Evolutionary conservation across 768 basidiomycete species (phyloP).

Genomic region (Suillus discolor): DNA sequence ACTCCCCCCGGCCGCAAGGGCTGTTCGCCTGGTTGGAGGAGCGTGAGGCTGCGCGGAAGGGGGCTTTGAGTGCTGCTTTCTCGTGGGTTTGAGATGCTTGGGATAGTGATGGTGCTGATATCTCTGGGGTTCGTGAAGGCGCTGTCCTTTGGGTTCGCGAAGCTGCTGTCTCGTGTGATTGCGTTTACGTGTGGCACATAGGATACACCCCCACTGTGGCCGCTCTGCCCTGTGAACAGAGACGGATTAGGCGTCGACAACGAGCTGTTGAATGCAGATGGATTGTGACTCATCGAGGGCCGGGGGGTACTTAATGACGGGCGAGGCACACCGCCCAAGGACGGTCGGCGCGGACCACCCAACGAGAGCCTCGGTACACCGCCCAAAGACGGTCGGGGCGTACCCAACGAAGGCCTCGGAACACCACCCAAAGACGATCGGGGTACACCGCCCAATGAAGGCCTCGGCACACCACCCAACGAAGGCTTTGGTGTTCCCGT

Average conservation of each 20-base stretch:
- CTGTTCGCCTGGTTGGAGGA: constrained; percentile 29
- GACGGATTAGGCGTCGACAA: constrained; percentile 9
- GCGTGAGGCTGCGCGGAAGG: constrained; percentile 28
- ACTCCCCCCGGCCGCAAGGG: constrained; percentile 27
- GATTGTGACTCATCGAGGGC: constrained; percentile 14
- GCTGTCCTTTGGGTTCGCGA: neutral
- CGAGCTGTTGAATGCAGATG: neutral
- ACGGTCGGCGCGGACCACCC: constrained; percentile 17
- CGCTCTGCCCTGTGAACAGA: neutral
- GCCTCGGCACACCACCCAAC: constrained; percentile 13
- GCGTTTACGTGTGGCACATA: constrained; percentile 12
- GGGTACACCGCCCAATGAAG: constrained; percentile 11
- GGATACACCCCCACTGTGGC: neutral
- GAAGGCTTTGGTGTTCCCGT: constrained; percentile 18
- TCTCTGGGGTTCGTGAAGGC: constrained; percentile 1
- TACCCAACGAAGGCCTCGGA: constrained; percentile 15
- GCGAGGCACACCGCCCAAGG: constrained; percentile 20
- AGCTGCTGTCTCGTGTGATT: neutral
- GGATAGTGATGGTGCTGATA: neutral
- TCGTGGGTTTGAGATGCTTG: neutral
- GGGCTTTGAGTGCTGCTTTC: constrained; percentile 14
- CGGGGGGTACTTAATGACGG: constrained; percentile 30
- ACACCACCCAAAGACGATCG: constrained; percentile 20
- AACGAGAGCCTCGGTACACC: constrained; percentile 17
- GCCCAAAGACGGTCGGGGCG: constrained; percentile 20